phyloP scores from a whole-genome alignment of 306 rosid species.

The Cucurbita maxima region DNA sequence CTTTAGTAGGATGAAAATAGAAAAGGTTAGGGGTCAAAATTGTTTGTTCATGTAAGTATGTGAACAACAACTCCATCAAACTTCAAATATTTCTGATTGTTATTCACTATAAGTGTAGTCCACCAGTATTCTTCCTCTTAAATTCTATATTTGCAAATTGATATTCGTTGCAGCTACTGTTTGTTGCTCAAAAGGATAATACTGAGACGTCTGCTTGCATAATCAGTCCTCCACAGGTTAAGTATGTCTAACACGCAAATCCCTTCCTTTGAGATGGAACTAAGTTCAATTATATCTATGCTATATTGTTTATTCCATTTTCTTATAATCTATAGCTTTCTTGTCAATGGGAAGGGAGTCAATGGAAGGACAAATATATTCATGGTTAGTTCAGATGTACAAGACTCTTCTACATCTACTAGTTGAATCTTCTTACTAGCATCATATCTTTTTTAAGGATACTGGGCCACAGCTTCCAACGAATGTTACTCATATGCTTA shows the following conservation, averaged over 20 bases:
- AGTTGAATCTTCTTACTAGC: slow-evolving; percentile 7
- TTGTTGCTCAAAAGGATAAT: slow-evolving; percentile 70
- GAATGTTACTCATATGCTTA: slow-evolving; percentile 43
- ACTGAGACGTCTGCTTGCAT: slow-evolving; percentile 70
- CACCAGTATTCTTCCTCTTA: not conserved
- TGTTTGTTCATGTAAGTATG: not conserved
- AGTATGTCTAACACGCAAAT: slow-evolving; percentile 28
- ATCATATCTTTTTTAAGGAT: slow-evolving; percentile 37
- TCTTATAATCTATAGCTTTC: slow-evolving; percentile 39
- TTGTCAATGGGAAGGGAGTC: slow-evolving; percentile 76
- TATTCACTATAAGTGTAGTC: not conserved
- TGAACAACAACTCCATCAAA: not conserved
- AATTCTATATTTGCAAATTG: not conserved
- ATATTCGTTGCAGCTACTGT: slow-evolving; percentile 34
- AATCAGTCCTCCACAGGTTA: slow-evolving; percentile 77
- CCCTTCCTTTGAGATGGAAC: not conserved
- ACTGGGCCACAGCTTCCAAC: slow-evolving; percentile 88
- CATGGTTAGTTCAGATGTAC: slow-evolving; percentile 37
- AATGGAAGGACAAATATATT: slow-evolving; percentile 30
- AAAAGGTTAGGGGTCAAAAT: not conserved
- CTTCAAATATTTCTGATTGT: not conserved
- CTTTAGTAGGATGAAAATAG: not conserved
- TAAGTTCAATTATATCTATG: not conserved
- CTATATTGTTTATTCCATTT: slow-evolving; percentile 8
- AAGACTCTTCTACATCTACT: not conserved